Evolutionary conservation across 371 early-diverging fungal species (phyloP).

Genomic region (Mucor irregularis): DNA sequence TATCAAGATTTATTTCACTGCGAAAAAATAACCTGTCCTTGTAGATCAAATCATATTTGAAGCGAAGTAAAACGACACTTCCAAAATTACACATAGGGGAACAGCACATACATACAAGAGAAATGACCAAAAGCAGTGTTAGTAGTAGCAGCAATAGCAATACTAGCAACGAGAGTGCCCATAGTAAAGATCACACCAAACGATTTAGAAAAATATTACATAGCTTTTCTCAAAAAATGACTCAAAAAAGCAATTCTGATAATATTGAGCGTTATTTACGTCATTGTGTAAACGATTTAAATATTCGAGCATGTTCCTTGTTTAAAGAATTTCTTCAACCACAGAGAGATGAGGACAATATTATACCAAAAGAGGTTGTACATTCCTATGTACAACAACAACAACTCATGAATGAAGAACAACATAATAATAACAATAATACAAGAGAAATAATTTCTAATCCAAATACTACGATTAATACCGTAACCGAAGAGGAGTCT

Average conservation of each 20-base stretch:
- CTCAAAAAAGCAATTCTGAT: constrained; percentile 35
- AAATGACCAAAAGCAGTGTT: not conserved
- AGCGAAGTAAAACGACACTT: constrained; percentile 29
- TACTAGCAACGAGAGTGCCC: constrained; percentile 8
- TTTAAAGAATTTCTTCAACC: constrained; percentile 48
- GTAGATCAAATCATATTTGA: constrained; percentile 36
- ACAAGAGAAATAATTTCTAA: too few relatives aligned
- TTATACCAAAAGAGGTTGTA: constrained; percentile 24
- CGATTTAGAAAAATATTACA: constrained; percentile 18
- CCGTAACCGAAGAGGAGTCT: constrained; percentile 1
- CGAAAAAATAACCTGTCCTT: too few relatives aligned
- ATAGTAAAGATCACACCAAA: constrained; percentile 1
- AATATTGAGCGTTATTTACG: constrained; percentile 46
- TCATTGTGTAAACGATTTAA: constrained; percentile 37
- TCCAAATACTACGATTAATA: too few relatives aligned
- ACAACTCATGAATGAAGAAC: not conserved
- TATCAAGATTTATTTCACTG: too few relatives aligned
- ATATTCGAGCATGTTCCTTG: constrained; percentile 36
- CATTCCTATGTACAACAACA: constrained; percentile 27
- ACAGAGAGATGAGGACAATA: constrained; percentile 47
- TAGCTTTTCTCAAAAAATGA: constrained; percentile 25
- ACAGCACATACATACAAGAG: not conserved
- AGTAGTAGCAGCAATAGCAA: not conserved
- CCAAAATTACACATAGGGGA: constrained; percentile 19
- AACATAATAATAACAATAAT: too few relatives aligned